phyloP scores from a whole-genome alignment of 2,329 filamentous ascomycete genomes.

The Aspergillus cejpii region DNA sequence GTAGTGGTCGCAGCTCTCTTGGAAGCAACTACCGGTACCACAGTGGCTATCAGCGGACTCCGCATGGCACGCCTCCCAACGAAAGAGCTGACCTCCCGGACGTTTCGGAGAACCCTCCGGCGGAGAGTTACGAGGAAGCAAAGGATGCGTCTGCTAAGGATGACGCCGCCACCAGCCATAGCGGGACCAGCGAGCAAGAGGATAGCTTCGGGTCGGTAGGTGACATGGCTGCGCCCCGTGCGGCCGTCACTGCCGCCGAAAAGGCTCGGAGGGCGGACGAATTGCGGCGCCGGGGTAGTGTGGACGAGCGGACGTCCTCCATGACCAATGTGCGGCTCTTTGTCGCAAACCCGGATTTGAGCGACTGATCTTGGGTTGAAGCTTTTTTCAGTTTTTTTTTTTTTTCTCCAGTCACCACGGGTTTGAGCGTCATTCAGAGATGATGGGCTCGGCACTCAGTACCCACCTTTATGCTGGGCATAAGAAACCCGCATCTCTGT shows the following conservation, averaged over 20 bases:
- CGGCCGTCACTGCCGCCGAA: constrained; percentile 33
- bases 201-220: constrained; percentile 51
- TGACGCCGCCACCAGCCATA: constrained; percentile 28
- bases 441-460: not conserved
- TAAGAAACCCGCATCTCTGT: not conserved
- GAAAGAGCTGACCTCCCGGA: constrained; percentile 39
- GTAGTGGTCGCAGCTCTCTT: constrained; percentile 54
- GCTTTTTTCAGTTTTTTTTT: not conserved
- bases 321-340: constrained; percentile 44
- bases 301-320: constrained; percentile 45
- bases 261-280: constrained; percentile 41
- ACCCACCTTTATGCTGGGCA: not conserved
- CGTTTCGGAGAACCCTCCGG: constrained; percentile 36
- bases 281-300: constrained; percentile 43
- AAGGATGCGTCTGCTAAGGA: constrained; percentile 24
- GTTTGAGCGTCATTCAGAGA: not conserved
- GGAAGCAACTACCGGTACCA: constrained; percentile 42
- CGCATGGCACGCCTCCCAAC: constrained; percentile 44
- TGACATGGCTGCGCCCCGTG: constrained; percentile 44
- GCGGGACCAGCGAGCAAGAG: constrained; percentile 39
- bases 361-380: constrained; percentile 26
- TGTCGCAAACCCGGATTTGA: constrained; percentile 45
- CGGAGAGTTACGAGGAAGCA: constrained; percentile 25
- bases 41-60: constrained; percentile 41
- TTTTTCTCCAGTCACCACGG: not conserved